Percentiles rank a stretch among this genome's conserved stretches.
phyloP scores from a whole-genome alignment of 192 early-diverging fungal species.

The Polychytrium aggregatum region DNA sequence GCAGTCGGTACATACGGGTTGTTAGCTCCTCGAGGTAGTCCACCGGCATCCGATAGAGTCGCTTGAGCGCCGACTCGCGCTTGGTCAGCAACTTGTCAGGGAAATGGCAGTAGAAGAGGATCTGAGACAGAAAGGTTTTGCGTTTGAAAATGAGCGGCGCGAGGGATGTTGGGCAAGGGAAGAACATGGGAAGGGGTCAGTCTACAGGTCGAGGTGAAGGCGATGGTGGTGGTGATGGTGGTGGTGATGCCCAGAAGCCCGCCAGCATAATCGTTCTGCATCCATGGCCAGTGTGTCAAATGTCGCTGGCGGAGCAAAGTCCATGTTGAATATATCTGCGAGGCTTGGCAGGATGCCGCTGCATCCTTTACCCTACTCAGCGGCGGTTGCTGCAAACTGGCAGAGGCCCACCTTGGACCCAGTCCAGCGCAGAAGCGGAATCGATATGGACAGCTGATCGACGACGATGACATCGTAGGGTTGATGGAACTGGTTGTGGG shows the following conservation, averaged over 20 bases:
- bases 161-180: too few relatives aligned
- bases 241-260: not conserved
- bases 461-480: constrained; percentile 67
- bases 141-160: too few relatives aligned
- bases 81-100: constrained; percentile 75
- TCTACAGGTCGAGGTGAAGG: too few relatives aligned
- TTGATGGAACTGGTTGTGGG: constrained; percentile 1
- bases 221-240: too few relatives aligned
- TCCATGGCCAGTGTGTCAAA: too few relatives aligned
- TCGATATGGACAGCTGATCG: constrained; percentile 77
- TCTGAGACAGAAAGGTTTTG: constrained; percentile 24
- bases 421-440: constrained; percentile 66
- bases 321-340: too few relatives aligned
- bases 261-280: too few relatives aligned
- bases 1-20: constrained; percentile 39
- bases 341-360: not conserved
- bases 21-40: constrained; percentile 78
- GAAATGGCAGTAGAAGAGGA: constrained; percentile 95
- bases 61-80: constrained; percentile 47
- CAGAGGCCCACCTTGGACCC: constrained; percentile 46
- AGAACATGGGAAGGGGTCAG: too few relatives aligned
- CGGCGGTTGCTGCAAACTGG: not conserved
- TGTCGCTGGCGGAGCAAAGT: too few relatives aligned
- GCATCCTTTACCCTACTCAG: too few relatives aligned
- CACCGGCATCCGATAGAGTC: constrained; percentile 67